A percentile compares a stretch with the other conserved stretches of the same genome.
These are phyloP conservation scores for Ogataea polymorpha DNA, from an alignment of 805 yeast genomes.

Conservation along the genomic window DNA sequence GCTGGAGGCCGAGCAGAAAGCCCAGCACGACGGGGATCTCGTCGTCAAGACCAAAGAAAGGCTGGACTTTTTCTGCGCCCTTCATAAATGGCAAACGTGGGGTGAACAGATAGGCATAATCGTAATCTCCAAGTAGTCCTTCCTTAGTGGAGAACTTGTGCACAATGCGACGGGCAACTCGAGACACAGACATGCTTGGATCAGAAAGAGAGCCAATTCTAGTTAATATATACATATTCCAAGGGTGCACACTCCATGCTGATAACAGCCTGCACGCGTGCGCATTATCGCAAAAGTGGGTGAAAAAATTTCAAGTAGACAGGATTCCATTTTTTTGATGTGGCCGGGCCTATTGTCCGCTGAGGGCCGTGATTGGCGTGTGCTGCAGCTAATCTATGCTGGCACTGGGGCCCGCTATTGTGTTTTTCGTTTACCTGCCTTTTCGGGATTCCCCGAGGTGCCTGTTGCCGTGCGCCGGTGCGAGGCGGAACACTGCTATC, in stretches of 20 bases:
- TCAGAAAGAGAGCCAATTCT: no score
- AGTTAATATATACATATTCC: no score
- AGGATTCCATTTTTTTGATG: no score
- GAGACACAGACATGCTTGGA: conserved; percentile 1
- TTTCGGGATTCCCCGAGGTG: not conserved
- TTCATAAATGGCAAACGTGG: conserved; percentile 72
- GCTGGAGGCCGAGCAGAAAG: conserved; percentile 79
- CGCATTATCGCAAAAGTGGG: conserved; percentile 3
- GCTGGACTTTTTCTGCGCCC: conserved; percentile 52
- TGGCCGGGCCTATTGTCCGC: not conserved
- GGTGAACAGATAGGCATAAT: conserved; percentile 73
- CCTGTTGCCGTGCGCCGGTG: not conserved
- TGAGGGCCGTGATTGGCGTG: not conserved
- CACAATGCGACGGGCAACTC: conserved; percentile 8
- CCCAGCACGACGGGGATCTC: conserved; percentile 83
- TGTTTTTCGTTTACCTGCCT: not conserved
- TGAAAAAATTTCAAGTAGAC: conserved; percentile 1
- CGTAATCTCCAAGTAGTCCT: conserved; percentile 85
- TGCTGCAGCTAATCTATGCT: not conserved
- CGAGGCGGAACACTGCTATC: not conserved
- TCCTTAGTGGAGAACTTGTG: conserved; percentile 58
- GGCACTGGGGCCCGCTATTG: not conserved
- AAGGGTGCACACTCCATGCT: no score
- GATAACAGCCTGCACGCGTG: conserved; percentile 3
- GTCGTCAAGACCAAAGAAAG: conserved; percentile 77